A percentile compares a stretch with the other conserved stretches of the same genome.
Conservation (phyloP, 306 rosid species). For the Trichosanthes truncata region DNA sequence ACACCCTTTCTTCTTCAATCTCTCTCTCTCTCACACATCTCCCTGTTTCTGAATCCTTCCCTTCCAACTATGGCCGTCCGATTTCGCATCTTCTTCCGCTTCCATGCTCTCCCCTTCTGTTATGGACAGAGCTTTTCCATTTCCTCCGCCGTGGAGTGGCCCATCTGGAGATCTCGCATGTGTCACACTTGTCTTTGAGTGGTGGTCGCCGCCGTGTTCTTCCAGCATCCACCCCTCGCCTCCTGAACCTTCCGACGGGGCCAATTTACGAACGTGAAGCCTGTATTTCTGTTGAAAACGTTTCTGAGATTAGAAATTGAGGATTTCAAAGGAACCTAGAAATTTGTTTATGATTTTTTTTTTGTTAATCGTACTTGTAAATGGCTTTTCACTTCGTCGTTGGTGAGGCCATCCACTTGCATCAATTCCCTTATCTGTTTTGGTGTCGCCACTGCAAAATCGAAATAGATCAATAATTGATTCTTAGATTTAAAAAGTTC, state of each 20-base stretch:
- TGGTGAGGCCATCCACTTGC: conserved; percentile 79
- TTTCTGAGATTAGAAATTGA: neutral
- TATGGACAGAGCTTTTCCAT: conserved; percentile 44
- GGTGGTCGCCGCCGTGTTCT: conserved; percentile 34
- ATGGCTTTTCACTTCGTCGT: conserved; percentile 97
- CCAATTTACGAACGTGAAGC: conserved; percentile 59
- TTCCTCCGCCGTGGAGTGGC: conserved; percentile 41
- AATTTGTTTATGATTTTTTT: neutral
- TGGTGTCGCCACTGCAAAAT: conserved; percentile 77
- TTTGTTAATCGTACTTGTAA: conserved; percentile 43
- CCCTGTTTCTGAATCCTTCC: conserved; percentile 26
- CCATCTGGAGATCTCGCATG: conserved; percentile 67
- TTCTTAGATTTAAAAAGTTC: neutral
- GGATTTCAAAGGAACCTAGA: neutral
- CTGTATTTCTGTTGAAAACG: conserved; percentile 61
- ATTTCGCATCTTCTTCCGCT: conserved; percentile 63
- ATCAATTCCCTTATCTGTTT: conserved; percentile 85
- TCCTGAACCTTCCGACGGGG: conserved; percentile 15
- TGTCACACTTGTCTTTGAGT: conserved; percentile 30
- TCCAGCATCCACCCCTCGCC: conserved; percentile 28
- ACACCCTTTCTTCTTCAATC: neutral
- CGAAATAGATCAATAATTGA: neutral
- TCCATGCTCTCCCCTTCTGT: conserved; percentile 43
- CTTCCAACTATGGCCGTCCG: conserved; percentile 71
- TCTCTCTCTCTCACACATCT: conserved; percentile 16